Evolutionary conservation across 192 early-diverging fungal genomes (phyloP).

Genomic region (Linderina pennispora): DNA sequence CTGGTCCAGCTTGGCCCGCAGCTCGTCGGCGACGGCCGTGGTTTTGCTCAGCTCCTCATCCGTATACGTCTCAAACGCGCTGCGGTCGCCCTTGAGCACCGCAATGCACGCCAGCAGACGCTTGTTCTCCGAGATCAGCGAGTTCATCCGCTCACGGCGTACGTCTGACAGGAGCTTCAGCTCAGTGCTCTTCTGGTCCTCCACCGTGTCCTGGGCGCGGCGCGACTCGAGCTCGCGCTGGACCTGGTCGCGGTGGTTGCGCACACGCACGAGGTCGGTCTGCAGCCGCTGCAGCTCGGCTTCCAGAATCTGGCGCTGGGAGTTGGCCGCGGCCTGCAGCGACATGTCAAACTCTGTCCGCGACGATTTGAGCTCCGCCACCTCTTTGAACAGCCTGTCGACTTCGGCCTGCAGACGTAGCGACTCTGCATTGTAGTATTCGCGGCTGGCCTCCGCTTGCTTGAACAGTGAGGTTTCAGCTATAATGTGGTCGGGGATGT

Average conservation of each 20-base stretch:
- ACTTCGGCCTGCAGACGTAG: slow-evolving; percentile 45
- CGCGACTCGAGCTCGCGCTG: slow-evolving; percentile 45
- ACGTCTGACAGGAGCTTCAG: slow-evolving; percentile 45
- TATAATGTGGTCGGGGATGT: slow-evolving; percentile 47
- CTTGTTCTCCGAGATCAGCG: slow-evolving; percentile 53
- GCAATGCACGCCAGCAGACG: slow-evolving; percentile 48
- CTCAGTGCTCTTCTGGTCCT: slow-evolving; percentile 43
- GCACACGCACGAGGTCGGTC: slow-evolving; percentile 48
- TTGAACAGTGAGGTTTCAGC: slow-evolving; percentile 49
- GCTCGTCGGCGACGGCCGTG: slow-evolving; percentile 42
- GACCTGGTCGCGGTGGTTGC: slow-evolving; percentile 49
- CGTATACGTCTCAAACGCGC: slow-evolving; percentile 47
- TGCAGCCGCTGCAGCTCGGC: slow-evolving; percentile 50
- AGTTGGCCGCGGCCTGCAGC: slow-evolving; percentile 22
- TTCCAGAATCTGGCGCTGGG: slow-evolving; percentile 45
- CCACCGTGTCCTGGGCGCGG: slow-evolving; percentile 35
- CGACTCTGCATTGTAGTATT: slow-evolving; percentile 41
- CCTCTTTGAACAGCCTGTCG: slow-evolving; percentile 33
- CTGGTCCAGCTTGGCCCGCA: slow-evolving; percentile 44
- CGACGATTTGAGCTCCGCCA: slow-evolving; percentile 33
- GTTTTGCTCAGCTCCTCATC: slow-evolving; percentile 48
- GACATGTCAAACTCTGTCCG: slow-evolving; percentile 39
- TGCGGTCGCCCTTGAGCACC: slow-evolving; percentile 46
- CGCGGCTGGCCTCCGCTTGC: slow-evolving; percentile 36
- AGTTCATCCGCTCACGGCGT: slow-evolving; percentile 53